Conservation (phyloP, 2,329 filamentous ascomycete genomes). For the Phialemonium atrogriseum region DNA sequence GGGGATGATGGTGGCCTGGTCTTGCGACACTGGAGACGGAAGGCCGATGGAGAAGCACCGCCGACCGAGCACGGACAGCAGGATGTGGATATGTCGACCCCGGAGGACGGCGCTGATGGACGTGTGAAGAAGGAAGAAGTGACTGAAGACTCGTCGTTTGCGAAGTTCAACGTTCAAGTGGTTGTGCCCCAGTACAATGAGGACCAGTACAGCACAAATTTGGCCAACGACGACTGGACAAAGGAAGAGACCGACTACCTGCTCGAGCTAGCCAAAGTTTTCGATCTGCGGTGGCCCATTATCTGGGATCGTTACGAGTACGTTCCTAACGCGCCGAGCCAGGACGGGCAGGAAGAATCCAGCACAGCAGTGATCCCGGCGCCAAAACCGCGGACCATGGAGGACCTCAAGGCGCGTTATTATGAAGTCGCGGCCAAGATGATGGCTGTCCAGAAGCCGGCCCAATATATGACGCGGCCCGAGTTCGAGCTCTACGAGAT, state of each 20-base stretch:
- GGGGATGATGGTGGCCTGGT: conserved; percentile 53
- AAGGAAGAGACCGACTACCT: conserved; percentile 93
- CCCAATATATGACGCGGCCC: conserved; percentile 76
- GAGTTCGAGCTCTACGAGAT: conserved; percentile 79
- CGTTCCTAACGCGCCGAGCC: conserved; percentile 35
- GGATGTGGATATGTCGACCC: conserved; percentile 22
- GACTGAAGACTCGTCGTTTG: conserved; percentile 57
- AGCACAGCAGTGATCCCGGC: conserved; percentile 47
- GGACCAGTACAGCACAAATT: conserved; percentile 71
- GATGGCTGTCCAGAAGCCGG: conserved; percentile 71
- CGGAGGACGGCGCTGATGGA: conserved; percentile 19
- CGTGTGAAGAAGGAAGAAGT: conserved; percentile 16
- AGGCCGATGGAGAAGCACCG: conserved; percentile 33
- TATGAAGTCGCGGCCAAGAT: conserved; percentile 79
- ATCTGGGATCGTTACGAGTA: conserved; percentile 92
- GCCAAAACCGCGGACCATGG: conserved; percentile 58
- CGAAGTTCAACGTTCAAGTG: conserved; percentile 81
- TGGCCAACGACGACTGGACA: conserved; percentile 74
- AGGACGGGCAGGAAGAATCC: conserved; percentile 34
- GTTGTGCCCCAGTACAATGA: conserved; percentile 75
- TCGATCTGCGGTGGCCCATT: conserved; percentile 81
- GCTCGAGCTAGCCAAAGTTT: conserved; percentile 65
- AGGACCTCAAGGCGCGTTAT: conserved; percentile 86
- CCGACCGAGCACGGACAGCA: conserved; percentile 21
- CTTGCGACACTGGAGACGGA: conserved; percentile 73